A percentile compares a stretch with the other conserved stretches of the same genome.
Conservation (phyloP, 768 basidiomycete species). For the Jaapia argillacea region DNA sequence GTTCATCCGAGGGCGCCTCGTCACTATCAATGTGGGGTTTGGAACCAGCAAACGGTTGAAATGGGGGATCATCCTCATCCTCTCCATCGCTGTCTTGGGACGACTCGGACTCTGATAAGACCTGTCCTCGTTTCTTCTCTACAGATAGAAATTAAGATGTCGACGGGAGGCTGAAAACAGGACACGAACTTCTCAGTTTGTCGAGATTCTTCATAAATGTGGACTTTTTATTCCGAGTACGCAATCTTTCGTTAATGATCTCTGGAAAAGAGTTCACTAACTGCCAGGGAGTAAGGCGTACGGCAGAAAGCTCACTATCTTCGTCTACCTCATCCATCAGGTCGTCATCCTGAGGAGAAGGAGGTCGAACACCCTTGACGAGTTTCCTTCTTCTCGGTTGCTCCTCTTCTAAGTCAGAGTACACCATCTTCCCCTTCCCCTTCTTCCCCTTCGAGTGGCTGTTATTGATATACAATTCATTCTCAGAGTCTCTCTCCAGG, state of each 20-base stretch:
- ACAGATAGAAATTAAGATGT: conserved; percentile 5
- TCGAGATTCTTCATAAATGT: conserved; percentile 56
- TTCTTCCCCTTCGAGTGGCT: too few species aligned
- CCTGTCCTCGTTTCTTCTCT: conserved; percentile 37
- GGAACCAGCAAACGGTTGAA: conserved; percentile 35
- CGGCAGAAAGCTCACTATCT: conserved; percentile 32
- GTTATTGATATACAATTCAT: background rate
- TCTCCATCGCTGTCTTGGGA: conserved; percentile 20
- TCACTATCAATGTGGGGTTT: conserved; percentile 27
- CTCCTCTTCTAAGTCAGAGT: conserved; percentile 23
- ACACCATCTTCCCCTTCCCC: conserved; percentile 11
- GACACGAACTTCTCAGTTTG: conserved; percentile 48
- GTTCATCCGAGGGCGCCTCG: conserved; percentile 21
- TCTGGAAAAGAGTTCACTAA: conserved; percentile 24
- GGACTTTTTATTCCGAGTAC: conserved; percentile 48
- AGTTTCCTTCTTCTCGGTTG: conserved; percentile 29
- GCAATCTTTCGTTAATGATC: conserved; percentile 55
- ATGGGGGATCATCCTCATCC: conserved; percentile 11
- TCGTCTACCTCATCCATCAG: conserved; percentile 40
- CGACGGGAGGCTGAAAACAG: conserved; percentile 1
- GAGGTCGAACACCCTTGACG: conserved; percentile 31
- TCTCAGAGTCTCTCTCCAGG: background rate
- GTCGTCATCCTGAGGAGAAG: conserved; percentile 29
- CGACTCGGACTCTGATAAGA: conserved; percentile 7
- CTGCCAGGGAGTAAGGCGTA: conserved; percentile 2